Evolutionary conservation across 345 rosid species (phyloP).

Genomic region (Rhodomyrtus tomentosa): DNA sequence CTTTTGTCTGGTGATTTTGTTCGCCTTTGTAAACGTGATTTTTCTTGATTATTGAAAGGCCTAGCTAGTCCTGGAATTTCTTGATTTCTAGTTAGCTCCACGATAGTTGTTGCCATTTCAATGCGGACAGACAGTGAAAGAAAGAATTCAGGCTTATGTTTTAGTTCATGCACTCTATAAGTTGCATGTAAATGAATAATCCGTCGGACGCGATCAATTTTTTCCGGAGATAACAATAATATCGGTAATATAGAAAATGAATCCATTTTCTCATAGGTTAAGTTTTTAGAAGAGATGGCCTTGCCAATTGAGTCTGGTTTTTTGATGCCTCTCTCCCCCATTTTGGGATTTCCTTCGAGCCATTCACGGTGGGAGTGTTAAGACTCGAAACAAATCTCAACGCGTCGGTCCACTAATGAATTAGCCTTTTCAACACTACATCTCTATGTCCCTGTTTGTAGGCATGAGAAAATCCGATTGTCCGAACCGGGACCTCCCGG

Average conservation of each 20-base stretch:
- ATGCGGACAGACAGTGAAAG: not conserved
- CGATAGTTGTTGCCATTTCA: not conserved
- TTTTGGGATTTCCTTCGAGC: not conserved
- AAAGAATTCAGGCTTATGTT: not conserved
- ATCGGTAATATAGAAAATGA: not conserved
- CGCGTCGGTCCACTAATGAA: not conserved
- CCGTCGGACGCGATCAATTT: not conserved
- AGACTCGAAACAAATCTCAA: not conserved
- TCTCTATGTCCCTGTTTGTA: not conserved
- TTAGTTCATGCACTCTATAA: not conserved
- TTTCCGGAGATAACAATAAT: not conserved
- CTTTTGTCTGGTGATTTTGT: not conserved
- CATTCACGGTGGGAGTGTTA: not conserved
- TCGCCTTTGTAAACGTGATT: not conserved
- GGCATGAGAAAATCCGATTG: too few relatives aligned
- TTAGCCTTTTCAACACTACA: not conserved
- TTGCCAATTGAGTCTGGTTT: not conserved
- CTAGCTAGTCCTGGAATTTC: not conserved
- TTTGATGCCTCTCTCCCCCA: not conserved
- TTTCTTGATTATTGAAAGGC: not conserved
- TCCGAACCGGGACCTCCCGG: too few relatives aligned
- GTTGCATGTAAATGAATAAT: not conserved
- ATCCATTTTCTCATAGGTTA: not conserved
- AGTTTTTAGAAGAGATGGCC: not conserved
- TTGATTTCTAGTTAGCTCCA: not conserved